Percentiles rank a stretch among this genome's conserved stretches.
phyloP scores from a whole-genome alignment of 228 moss, liverwort and hornwort species.

The Sphagnum fallax region DNA sequence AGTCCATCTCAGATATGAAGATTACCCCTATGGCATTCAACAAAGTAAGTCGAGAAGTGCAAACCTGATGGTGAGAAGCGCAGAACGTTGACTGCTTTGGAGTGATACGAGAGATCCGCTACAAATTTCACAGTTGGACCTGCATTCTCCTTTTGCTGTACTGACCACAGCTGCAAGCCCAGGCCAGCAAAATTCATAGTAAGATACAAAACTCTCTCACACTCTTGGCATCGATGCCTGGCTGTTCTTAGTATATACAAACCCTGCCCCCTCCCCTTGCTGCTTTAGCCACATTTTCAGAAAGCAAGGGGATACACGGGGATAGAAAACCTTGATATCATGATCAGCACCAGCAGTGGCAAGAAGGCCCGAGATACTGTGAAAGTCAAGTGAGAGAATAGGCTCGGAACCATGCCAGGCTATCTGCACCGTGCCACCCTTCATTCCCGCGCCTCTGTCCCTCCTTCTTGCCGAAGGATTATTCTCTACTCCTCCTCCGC shows the following conservation, averaged over 20 bases:
- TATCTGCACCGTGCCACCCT: constrained; percentile 91
- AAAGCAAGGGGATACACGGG: neutral
- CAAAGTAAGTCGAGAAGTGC: neutral
- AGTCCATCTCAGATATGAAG: no score
- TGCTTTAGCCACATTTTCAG: no score
- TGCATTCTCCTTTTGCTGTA: constrained; percentile 52
- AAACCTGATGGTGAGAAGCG: constrained; percentile 84
- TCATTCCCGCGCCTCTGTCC: constrained; percentile 34
- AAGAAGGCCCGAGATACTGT: constrained; percentile 59
- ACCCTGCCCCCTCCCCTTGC: no score
- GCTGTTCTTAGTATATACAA: no score
- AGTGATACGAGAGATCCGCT: constrained; percentile 73
- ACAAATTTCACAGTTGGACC: constrained; percentile 57
- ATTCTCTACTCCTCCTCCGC: no score
- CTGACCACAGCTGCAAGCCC: constrained; percentile 70
- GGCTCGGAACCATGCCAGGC: constrained; percentile 85
- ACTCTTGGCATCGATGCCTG: neutral
- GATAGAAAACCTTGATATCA: constrained; percentile 62
- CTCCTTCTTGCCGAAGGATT: neutral
- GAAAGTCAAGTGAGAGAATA: constrained; percentile 85
- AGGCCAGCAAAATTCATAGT: no score
- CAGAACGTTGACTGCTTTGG: constrained; percentile 74
- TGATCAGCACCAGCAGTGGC: constrained; percentile 94
- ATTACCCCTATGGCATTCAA: no score
- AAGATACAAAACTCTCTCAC: neutral